These are phyloP conservation scores for Orbilia oligospora DNA, from an alignment of 2,329 filamentous ascomycete genomes.

Conservation along the genomic window DNA sequence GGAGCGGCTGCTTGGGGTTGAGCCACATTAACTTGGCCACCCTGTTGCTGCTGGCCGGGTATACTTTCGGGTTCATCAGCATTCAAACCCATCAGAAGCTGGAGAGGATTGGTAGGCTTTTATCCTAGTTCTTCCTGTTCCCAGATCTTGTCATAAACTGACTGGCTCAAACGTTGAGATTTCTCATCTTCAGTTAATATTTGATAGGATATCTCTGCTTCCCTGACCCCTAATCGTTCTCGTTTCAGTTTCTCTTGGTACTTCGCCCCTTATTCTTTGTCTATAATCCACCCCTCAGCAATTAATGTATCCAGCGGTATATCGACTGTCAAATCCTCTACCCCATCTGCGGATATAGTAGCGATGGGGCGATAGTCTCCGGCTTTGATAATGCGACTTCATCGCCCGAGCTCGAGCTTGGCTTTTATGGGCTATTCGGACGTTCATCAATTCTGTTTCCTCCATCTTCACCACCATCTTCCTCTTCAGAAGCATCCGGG, in stretches of 20 bases:
- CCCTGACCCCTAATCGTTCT: not conserved
- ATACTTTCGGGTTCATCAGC: not conserved
- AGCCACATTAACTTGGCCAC: not conserved
- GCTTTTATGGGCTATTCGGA: not conserved
- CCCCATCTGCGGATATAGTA: not conserved
- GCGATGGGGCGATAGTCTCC: conserved; percentile 40
- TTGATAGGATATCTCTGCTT: conserved; percentile 27
- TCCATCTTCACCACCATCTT: not conserved
- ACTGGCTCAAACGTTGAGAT: not conserved
- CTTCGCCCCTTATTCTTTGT: conserved; percentile 2
- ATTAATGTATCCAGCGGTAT: not conserved
- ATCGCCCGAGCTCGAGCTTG: not conserved
- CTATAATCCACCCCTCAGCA: conserved; percentile 34
- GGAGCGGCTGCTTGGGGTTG: not conserved
- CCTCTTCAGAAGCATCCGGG: not conserved
- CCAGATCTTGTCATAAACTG: not conserved
- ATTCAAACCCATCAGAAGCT: not conserved
- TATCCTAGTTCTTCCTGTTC: not conserved
- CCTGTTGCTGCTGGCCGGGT: not conserved
- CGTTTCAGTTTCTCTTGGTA: not conserved
- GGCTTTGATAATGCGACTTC: conserved; percentile 1
- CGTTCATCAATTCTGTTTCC: not conserved
- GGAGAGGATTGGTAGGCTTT: not conserved
- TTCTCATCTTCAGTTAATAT: not conserved
- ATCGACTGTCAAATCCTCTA: not conserved